Evolutionary conservation across 2,329 filamentous ascomycete genomes (phyloP).

Genomic region (Podosphaera fusca): DNA sequence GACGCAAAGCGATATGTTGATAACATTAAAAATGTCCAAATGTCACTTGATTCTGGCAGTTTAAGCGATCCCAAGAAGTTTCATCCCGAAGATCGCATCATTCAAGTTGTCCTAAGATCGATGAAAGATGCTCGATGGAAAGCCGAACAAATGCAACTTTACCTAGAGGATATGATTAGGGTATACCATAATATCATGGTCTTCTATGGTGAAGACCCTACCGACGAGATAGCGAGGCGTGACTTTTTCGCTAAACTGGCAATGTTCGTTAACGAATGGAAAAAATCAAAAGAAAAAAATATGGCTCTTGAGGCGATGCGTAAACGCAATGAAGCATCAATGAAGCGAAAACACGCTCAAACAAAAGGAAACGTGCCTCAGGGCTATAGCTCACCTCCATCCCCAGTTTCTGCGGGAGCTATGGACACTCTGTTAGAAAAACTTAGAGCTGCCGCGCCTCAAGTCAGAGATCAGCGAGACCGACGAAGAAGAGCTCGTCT

Average conservation of each 20-base stretch:
- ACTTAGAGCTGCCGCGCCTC: conserved; percentile 73
- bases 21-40: conserved; percentile 84
- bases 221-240: conserved; percentile 74
- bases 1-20: conserved; percentile 86
- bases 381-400: conserved; percentile 27
- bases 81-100: conserved; percentile 88
- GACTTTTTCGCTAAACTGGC: conserved; percentile 94
- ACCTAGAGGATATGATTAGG: conserved; percentile 76
- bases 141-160: conserved; percentile 84
- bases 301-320: conserved; percentile 56
- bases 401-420: conserved; percentile 57
- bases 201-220: conserved; percentile 85
- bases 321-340: conserved; percentile 68
- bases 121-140: conserved; percentile 97
- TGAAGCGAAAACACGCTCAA: conserved; percentile 70
- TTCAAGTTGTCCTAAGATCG: conserved; percentile 67
- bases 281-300: conserved; percentile 91
- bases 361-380: conserved; percentile 27
- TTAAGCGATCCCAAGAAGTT: conserved; percentile 93
- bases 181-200: conserved; percentile 89
- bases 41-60: conserved; percentile 78
- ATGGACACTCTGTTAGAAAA: conserved; percentile 96
- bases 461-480: conserved; percentile 73
- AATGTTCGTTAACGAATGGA: conserved; percentile 78
- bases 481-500: conserved; percentile 65